A percentile compares a stretch with the other conserved stretches of the same genome.
Evolutionary conservation across 495 filamentous ascomycete species (phyloP).

Genomic region (Bacidia rubella): DNA sequence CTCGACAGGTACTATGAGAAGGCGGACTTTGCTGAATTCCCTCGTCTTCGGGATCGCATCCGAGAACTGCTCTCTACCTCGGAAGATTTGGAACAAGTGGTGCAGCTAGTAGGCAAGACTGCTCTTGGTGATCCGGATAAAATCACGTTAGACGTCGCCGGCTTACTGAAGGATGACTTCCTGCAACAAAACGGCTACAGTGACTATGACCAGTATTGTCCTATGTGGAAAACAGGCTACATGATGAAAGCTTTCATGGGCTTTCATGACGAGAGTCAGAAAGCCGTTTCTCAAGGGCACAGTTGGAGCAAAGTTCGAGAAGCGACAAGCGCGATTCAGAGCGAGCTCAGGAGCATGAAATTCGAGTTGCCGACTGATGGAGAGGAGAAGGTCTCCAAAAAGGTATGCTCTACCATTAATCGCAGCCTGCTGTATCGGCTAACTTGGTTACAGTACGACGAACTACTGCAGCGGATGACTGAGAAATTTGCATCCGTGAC

Average conservation of each 20-base stretch:
- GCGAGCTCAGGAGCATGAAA: constrained; percentile 75
- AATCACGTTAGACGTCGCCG: constrained; percentile 90
- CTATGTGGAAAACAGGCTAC: constrained; percentile 98
- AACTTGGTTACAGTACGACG: constrained; percentile 58
- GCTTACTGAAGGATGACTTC: constrained; percentile 95
- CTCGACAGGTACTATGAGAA: constrained; percentile 90
- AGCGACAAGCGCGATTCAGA: constrained; percentile 74
- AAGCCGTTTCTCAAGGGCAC: constrained; percentile 79
- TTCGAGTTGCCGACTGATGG: constrained; percentile 81
- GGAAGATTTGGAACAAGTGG: constrained; percentile 95
- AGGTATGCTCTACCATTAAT: constrained; percentile 17
- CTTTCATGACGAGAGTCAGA: constrained; percentile 95
- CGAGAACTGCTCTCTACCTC: constrained; percentile 85
- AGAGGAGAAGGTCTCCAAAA: constrained; percentile 59
- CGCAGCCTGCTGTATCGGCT: not conserved
- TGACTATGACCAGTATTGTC: constrained; percentile 97
- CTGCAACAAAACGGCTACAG: constrained; percentile 98
- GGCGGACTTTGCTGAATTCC: constrained; percentile 88
- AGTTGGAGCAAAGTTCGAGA: constrained; percentile 88
- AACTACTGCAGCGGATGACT: constrained; percentile 74
- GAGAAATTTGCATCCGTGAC: constrained; percentile 67
- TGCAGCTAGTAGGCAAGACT: constrained; percentile 95
- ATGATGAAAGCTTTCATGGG: constrained; percentile 99
- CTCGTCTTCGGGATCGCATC: constrained; percentile 79
- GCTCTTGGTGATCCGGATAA: constrained; percentile 94